Evolutionary conservation across 2,329 filamentous ascomycete genomes (phyloP).

Genomic region (Nectriaceae sp.): DNA sequence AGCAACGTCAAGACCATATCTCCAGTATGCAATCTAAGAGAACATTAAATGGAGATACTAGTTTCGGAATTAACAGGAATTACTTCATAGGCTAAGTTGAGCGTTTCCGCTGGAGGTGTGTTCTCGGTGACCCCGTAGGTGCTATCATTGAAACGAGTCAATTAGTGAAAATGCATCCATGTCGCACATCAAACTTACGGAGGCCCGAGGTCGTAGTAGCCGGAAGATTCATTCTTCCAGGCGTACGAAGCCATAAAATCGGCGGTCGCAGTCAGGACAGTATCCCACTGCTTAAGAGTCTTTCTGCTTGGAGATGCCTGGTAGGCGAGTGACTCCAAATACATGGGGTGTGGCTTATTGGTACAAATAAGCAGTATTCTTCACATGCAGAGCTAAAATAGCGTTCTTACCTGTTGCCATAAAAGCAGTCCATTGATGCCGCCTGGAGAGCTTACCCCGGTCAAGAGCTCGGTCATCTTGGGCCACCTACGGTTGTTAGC

Average conservation of each 20-base stretch:
- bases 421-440: too few species aligned
- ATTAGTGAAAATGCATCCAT: too few species aligned
- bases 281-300: slow-evolving; percentile 55
- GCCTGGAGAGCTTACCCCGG: too few species aligned
- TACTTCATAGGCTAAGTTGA: slow-evolving; percentile 45
- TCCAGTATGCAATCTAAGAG: slow-evolving; percentile 64
- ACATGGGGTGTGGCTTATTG: slow-evolving; percentile 54
- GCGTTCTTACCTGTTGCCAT: slow-evolving; percentile 20
- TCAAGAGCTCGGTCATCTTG: too few species aligned
- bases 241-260: slow-evolving; percentile 63
- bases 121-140: too few species aligned
- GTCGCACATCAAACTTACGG: slow-evolving; percentile 30
- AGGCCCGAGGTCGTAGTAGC: slow-evolving; percentile 51
- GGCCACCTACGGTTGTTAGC: slow-evolving; percentile 40
- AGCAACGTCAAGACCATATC: slow-evolving; percentile 59
- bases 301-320: slow-evolving; percentile 25
- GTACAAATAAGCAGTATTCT: neutral
- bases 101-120: too few species aligned
- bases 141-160: too few species aligned
- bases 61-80: slow-evolving; percentile 60
- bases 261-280: slow-evolving; percentile 50
- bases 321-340: slow-evolving; percentile 55
- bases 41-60: slow-evolving; percentile 57
- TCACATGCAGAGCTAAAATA: neutral
- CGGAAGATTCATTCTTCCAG: slow-evolving; percentile 53